Evolutionary conservation across 352 stramenopile genomes (phyloP).

Genomic region (Phytophthora fragariae): DNA sequence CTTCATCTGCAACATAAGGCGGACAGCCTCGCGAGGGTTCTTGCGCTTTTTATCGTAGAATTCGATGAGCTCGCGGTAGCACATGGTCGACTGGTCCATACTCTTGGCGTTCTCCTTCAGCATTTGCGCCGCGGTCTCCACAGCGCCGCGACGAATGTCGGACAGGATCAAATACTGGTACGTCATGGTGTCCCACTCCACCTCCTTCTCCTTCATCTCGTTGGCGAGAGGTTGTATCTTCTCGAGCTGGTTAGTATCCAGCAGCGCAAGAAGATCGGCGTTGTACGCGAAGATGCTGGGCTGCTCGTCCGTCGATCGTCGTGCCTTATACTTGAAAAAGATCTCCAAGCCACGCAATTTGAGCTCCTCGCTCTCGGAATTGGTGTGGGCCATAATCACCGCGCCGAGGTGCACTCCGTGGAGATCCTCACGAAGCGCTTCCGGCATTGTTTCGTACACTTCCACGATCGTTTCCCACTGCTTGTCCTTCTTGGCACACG

Average conservation of each 20-base stretch:
- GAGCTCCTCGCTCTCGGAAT: constrained; percentile 48
- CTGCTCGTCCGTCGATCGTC: constrained; percentile 35
- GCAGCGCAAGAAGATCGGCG: constrained; percentile 59
- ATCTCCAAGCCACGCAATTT: constrained; percentile 57
- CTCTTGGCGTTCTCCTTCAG: constrained; percentile 74
- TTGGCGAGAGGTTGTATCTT: constrained; percentile 61
- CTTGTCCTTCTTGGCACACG: constrained; percentile 83
- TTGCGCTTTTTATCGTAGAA: constrained; percentile 72
- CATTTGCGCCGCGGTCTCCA: constrained; percentile 72
- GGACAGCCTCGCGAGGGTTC: constrained; percentile 69
- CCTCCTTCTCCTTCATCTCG: constrained; percentile 63
- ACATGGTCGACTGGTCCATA: constrained; percentile 74
- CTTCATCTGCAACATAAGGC: constrained; percentile 86
- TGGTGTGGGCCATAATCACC: constrained; percentile 81
- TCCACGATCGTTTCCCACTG: constrained; percentile 69
- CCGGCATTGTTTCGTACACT: constrained; percentile 69
- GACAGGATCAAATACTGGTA: constrained; percentile 74
- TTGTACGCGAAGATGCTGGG: constrained; percentile 82
- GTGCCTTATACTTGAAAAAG: constrained; percentile 55
- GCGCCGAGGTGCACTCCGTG: constrained; percentile 66
- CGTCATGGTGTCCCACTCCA: constrained; percentile 76
- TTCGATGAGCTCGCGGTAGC: constrained; percentile 76
- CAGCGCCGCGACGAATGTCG: constrained; percentile 62
- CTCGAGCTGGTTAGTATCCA: constrained; percentile 67
- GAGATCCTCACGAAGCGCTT: constrained; percentile 44